Percentiles rank a stretch among this genome's conserved stretches.
Conservation (phyloP, 1,284 basidiomycete genomes). For the Abortiporus biennis region DNA sequence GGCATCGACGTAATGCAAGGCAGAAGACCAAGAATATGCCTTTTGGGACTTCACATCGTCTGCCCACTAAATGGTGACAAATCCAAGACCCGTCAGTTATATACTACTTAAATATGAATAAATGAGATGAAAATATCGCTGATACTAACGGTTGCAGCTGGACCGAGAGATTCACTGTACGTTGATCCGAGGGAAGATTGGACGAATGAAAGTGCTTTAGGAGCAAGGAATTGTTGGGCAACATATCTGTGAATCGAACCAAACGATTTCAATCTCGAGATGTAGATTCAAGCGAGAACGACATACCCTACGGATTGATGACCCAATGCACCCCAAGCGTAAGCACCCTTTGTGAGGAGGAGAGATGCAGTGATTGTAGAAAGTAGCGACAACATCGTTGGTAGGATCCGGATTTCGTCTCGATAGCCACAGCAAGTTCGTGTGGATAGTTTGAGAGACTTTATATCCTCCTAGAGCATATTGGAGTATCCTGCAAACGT, state of each 20-base stretch:
- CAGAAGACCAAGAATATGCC: conserved; percentile 35
- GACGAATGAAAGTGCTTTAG: conserved; percentile 39
- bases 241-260: conserved; percentile 25
- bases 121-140: too few relatives aligned
- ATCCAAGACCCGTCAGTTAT: background rate
- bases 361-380: too few relatives aligned
- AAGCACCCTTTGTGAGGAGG: too few relatives aligned
- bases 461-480: too few relatives aligned
- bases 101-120: background rate
- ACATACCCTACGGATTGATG: conserved; percentile 36
- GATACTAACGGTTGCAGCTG: conserved; percentile 34
- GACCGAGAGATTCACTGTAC: conserved; percentile 36
- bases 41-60: conserved; percentile 33
- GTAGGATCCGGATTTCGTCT: too few relatives aligned
- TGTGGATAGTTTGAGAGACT: too few relatives aligned
- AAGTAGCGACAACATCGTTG: too few relatives aligned
- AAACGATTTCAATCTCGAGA: conserved; percentile 14
- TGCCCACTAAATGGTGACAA: conserved; percentile 31
- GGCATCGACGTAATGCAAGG: conserved; percentile 44
- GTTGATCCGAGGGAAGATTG: conserved; percentile 33
- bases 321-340: conserved; percentile 36
- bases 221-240: conserved; percentile 30
- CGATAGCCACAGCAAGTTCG: too few relatives aligned
- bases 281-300: background rate
- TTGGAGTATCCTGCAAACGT: too few relatives aligned